phyloP scores from a whole-genome alignment of 768 basidiomycete species.

The Suillus fuscotomentosus region DNA sequence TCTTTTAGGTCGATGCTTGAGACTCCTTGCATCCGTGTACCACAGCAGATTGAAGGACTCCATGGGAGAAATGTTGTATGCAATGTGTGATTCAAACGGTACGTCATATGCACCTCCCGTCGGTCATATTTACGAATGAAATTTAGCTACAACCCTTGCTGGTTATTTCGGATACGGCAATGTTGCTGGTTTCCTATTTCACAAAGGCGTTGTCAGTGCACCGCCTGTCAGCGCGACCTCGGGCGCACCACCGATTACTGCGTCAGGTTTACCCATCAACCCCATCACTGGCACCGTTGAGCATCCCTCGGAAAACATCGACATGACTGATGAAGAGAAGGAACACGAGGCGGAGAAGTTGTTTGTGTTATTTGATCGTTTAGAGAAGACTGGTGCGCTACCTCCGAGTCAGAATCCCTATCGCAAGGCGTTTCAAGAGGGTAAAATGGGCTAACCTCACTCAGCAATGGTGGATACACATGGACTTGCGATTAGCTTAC shows the following conservation, averaged over 20 bases:
- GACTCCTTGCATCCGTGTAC: slow-evolving; percentile 74
- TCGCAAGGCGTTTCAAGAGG: slow-evolving; percentile 57
- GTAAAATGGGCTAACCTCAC: slow-evolving; percentile 10
- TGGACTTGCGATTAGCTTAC: background rate
- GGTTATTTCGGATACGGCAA: slow-evolving; percentile 91
- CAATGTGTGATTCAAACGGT: slow-evolving; percentile 79
- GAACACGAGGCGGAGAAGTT: slow-evolving; percentile 90
- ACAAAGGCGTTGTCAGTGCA: slow-evolving; percentile 77
- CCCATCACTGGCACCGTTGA: slow-evolving; percentile 83
- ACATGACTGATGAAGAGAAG: slow-evolving; percentile 96
- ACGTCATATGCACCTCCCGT: slow-evolving; percentile 10
- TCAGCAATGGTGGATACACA: background rate
- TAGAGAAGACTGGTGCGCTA: slow-evolving; percentile 75
- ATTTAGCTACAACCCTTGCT: slow-evolving; percentile 65
- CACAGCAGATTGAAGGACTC: slow-evolving; percentile 71
- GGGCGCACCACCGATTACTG: slow-evolving; percentile 31
- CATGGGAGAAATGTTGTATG: slow-evolving; percentile 85
- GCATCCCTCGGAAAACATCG: slow-evolving; percentile 34
- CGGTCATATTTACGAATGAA: background rate
- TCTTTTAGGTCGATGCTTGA: slow-evolving; percentile 75
- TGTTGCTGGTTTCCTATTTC: slow-evolving; percentile 91
- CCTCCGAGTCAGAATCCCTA: slow-evolving; percentile 68
- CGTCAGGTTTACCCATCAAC: slow-evolving; percentile 55
- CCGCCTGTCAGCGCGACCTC: slow-evolving; percentile 40
- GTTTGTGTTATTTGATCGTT: slow-evolving; percentile 86